These are phyloP conservation scores for Withania somnifera DNA, from an alignment of 305 asterid genomes.

Conservation along the genomic window DNA sequence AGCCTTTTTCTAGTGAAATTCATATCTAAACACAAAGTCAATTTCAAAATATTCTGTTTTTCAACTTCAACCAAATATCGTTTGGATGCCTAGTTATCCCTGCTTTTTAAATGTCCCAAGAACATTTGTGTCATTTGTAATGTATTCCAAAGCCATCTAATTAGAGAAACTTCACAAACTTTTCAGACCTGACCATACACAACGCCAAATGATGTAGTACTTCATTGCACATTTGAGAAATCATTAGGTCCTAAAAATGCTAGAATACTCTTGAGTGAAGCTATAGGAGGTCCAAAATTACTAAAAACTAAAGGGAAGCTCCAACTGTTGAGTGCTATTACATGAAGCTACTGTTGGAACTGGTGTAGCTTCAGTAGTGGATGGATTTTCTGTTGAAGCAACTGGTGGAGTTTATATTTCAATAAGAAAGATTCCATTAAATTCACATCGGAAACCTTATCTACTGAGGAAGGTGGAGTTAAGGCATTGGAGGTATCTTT, in stretches of 20 bases:
- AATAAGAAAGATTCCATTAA: constrained; percentile 45
- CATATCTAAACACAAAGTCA: background rate
- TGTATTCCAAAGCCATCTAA: background rate
- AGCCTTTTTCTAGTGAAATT: background rate
- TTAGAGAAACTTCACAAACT: background rate
- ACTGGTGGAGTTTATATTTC: constrained; percentile 34
- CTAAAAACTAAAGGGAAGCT: constrained; percentile 8
- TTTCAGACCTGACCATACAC: constrained; percentile 23
- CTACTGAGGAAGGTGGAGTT: constrained; percentile 17
- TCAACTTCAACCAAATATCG: background rate
- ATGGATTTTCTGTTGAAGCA: constrained; percentile 17
- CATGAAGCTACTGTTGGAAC: constrained; percentile 13
- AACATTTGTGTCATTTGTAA: background rate
- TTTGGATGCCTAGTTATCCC: background rate
- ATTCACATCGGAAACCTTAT: constrained; percentile 18
- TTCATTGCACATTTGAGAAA: constrained; percentile 11
- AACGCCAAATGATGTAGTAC: constrained; percentile 16
- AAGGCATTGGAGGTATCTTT: constrained; percentile 11
- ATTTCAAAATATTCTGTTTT: background rate
- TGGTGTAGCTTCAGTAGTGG: constrained; percentile 3
- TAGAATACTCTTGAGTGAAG: constrained; percentile 3
- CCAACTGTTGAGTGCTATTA: constrained; percentile 6
- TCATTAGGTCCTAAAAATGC: constrained; percentile 7
- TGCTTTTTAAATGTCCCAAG: background rate
- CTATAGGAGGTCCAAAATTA: constrained; percentile 11